Percentiles rank a stretch among this genome's conserved stretches.
Evolutionary conservation across 192 early-diverging fungal species (phyloP).

Genomic region (Phycomyces blakesleeanus): DNA sequence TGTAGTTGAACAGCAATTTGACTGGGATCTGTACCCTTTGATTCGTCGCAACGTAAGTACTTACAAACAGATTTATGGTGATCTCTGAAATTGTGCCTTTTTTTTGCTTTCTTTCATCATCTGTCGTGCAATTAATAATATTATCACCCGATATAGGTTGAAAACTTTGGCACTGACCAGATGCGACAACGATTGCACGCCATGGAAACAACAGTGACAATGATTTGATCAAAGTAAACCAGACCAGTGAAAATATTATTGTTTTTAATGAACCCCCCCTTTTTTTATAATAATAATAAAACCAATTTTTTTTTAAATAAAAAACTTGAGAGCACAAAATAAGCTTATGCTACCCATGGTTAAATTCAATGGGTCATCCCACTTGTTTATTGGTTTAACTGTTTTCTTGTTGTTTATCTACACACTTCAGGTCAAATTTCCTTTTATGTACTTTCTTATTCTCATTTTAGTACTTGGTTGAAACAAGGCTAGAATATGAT

Average conservation of each 20-base stretch:
- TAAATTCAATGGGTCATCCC: too few species aligned
- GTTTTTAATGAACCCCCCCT: too few species aligned
- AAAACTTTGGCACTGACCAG: constrained; percentile 31
- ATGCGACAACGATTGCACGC: constrained; percentile 30
- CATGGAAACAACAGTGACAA: constrained; percentile 24
- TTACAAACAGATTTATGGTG: too few species aligned
- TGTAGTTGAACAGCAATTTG: neutral
- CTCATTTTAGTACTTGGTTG: neutral
- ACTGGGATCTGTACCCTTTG: constrained; percentile 27
- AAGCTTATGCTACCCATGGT: too few species aligned
- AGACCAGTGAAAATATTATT: neutral
- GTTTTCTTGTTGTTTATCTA: constrained; percentile 5
- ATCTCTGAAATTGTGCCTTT: too few species aligned
- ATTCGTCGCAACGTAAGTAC: constrained; percentile 26
- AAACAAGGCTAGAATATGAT: too few species aligned
- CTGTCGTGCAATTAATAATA: too few species aligned
- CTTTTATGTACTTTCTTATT: neutral
- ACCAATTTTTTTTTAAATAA: neutral
- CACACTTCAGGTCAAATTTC: neutral
- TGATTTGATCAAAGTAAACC: neutral
- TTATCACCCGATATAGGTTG: constrained; percentile 13
- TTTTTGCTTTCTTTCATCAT: too few species aligned
- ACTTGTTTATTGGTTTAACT: neutral
- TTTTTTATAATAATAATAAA: too few species aligned
- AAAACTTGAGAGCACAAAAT: too few species aligned